These are phyloP conservation scores for Epicoccum nigrum DNA, from an alignment of 2,329 filamentous ascomycete genomes.

Conservation along the genomic window DNA sequence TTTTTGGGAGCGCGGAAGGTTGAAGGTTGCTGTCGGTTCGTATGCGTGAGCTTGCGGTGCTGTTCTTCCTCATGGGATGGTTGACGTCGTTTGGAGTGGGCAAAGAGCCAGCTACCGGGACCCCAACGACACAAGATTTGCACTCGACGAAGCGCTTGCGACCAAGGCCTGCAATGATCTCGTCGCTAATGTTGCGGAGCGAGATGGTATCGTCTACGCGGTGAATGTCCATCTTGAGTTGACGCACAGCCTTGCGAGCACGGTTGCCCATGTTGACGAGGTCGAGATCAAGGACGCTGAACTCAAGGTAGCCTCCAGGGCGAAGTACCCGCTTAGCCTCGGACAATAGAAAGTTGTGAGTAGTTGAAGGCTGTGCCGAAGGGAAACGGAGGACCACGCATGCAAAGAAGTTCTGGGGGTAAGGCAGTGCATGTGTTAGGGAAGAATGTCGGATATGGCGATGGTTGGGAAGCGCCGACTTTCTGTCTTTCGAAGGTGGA, in stretches of 20 bases:
- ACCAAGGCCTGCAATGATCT: slow-evolving; percentile 69
- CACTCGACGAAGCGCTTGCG: slow-evolving; percentile 73
- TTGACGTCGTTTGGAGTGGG: slow-evolving; percentile 35
- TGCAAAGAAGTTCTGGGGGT: slow-evolving; percentile 76
- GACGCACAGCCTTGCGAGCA: slow-evolving; percentile 70
- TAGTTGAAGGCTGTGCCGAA: slow-evolving; percentile 67
- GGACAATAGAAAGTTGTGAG: slow-evolving; percentile 73
- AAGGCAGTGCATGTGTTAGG: slow-evolving; percentile 72
- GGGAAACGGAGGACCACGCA: slow-evolving; percentile 81
- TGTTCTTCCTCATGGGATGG: slow-evolving; percentile 34
- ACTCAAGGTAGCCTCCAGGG: slow-evolving; percentile 78
- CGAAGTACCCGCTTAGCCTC: slow-evolving; percentile 80
- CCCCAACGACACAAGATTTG: slow-evolving; percentile 77
- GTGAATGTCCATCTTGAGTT: slow-evolving; percentile 73
- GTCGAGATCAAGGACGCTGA: slow-evolving; percentile 78
- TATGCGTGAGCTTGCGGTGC: slow-evolving; percentile 32
- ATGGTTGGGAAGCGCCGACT: slow-evolving; percentile 65
- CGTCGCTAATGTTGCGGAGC: slow-evolving; percentile 61
- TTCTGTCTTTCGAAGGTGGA: slow-evolving; percentile 33
- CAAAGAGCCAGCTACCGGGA: slow-evolving; percentile 69
- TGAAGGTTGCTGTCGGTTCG: slow-evolving; percentile 17
- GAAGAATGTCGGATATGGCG: slow-evolving; percentile 74
- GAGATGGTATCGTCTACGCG: slow-evolving; percentile 64
- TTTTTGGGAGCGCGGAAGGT: slow-evolving; percentile 30
- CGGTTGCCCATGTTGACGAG: slow-evolving; percentile 81